phyloP scores from a whole-genome alignment of 192 early-diverging fungal genomes.

The Endogone sp. region DNA sequence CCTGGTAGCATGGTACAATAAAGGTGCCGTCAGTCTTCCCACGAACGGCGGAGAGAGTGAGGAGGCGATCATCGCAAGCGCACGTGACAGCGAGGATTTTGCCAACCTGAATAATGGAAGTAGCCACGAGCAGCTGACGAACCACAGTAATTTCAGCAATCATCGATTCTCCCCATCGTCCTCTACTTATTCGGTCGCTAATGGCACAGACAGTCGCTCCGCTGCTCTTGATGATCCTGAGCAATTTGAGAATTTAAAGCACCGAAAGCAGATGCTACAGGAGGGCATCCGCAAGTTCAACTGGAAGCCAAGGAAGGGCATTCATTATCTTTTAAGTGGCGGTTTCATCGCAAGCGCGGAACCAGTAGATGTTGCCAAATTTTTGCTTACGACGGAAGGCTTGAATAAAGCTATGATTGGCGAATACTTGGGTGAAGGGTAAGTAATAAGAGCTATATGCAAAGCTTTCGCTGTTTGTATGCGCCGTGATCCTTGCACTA shows the following conservation, averaged over 20 bases:
- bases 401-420: conserved; percentile 87
- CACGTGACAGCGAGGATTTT: conserved; percentile 31
- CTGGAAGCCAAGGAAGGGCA: conserved; percentile 86
- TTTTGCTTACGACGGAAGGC: conserved; percentile 73
- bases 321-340: conserved; percentile 66
- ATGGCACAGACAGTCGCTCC: background rate
- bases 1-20: conserved; percentile 65
- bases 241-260: conserved; percentile 78
- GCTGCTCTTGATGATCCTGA: conserved; percentile 74
- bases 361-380: conserved; percentile 69
- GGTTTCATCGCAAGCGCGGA: conserved; percentile 63
- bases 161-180: conserved; percentile 24
- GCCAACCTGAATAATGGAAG: conserved; percentile 3
- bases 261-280: conserved; percentile 79
- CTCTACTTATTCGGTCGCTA: conserved; percentile 9
- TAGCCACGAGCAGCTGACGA: background rate
- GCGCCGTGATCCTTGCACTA: background rate
- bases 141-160: conserved; percentile 16
- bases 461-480: too few species aligned
- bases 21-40: conserved; percentile 29
- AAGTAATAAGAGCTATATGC: conserved; percentile 2
- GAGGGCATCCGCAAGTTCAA: conserved; percentile 81
- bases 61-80: conserved; percentile 10
- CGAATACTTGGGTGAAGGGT: conserved; percentile 92
- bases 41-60: conserved; percentile 14